Percentiles rank a stretch among this genome's conserved stretches.
phyloP scores from a whole-genome alignment of 2,329 filamentous ascomycete genomes.

The Talaromyces sp. region DNA sequence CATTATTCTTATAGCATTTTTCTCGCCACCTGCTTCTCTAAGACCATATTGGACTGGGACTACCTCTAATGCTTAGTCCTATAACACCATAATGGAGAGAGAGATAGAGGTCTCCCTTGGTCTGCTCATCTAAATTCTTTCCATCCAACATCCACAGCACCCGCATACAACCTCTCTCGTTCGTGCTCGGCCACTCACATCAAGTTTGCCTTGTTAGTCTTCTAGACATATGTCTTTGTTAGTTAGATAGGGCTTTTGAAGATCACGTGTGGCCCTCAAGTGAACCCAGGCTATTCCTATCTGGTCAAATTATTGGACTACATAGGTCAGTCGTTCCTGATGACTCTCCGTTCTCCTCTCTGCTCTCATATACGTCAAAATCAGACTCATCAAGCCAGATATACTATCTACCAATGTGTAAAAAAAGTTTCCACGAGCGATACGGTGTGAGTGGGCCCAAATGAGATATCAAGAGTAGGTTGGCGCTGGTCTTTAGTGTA shows the following conservation, averaged over 20 bases:
- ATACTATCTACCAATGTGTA: neutral
- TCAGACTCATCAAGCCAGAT: neutral
- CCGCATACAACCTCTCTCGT: no score
- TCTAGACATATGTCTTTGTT: no score
- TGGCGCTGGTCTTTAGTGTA: neutral
- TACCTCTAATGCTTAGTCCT: neutral
- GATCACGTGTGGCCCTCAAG: neutral
- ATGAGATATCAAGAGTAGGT: constrained; percentile 6
- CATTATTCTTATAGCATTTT: neutral
- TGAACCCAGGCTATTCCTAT: neutral
- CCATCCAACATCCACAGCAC: no score
- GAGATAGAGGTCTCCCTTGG: no score
- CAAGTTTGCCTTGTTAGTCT: no score
- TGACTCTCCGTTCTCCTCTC: neutral
- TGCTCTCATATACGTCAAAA: neutral
- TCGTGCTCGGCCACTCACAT: no score
- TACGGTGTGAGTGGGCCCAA: no score
- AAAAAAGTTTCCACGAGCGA: neutral
- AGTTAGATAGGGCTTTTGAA: no score
- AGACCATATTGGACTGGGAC: neutral
- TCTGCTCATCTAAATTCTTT: no score
- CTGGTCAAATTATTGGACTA: neutral
- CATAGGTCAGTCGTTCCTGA: neutral
- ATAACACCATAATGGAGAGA: neutral
- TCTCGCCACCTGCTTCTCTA: neutral